Base-by-base conservation (phyloP, 257 asterid species). In the Catharanthus roseus region DNA sequence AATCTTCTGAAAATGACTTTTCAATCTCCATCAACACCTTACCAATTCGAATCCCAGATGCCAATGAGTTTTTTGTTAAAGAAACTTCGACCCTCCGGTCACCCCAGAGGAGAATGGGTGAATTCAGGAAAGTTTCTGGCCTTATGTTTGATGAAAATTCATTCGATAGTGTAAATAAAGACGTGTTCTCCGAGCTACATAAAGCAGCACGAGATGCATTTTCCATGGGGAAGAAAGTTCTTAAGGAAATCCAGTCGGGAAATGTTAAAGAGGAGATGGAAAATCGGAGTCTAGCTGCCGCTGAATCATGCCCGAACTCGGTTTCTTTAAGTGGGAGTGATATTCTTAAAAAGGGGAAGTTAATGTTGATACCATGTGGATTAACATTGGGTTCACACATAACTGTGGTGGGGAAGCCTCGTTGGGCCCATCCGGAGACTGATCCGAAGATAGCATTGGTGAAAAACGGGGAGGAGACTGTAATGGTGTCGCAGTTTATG, bases 341-440 rank as follows among this genome's bases (percentile, higher is more conserved):
- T 56, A 81, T 89, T 68, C 45, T 51, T 64, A 77, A 65, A 75
- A 84, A 75, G 61, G 86, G 87, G 78, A 82, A 63, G n/a, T 39
- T 89, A 78, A 83, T 85, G 87, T 88, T 82, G 75, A 89, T 90
- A 58, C 96, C 98, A 0, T 93, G 98, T 77, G 98, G 97, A 44
- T 69, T 93, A 80, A 76, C 97, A 23, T 77, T 90, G 77, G 98
- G 98, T 62, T 93, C 98, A 72, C 95, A 93, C 75, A 87, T 90
- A 53, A 93, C 98, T 10, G 85, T 90, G 28, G 93, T 93, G 67
- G 98, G 96, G 70, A 85, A 71, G 53, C 96, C 97, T 0, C 73
- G 74, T 29, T 62, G 77, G 89, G 95, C 87, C 29, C 92, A 84
- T 28, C 10, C 44, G 31, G 87, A 81, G 70, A 74, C 74, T 5